Conservation (phyloP, 164 flowering plant genomes). For the Liquidambar formosana region DNA sequence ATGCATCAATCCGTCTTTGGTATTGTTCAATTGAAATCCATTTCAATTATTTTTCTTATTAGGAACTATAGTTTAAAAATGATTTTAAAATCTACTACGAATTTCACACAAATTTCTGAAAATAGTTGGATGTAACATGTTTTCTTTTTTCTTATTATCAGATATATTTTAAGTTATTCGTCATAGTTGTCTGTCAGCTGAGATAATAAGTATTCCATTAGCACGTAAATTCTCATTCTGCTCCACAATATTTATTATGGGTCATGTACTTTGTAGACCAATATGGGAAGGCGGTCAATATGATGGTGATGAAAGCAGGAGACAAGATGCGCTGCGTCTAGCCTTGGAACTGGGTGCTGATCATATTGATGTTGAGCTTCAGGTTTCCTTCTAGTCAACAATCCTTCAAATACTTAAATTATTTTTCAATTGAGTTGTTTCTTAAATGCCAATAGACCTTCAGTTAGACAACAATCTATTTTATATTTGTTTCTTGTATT, state of each 20-base stretch:
- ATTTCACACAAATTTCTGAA: neutral
- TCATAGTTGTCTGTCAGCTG: neutral
- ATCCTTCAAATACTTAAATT: neutral
- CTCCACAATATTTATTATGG: neutral
- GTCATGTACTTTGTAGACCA: slow-evolving; percentile 14
- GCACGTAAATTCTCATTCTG: neutral
- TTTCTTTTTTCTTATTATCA: neutral
- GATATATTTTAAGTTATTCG: neutral
- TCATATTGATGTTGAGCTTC: slow-evolving; percentile 57
- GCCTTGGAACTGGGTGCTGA: slow-evolving; percentile 64
- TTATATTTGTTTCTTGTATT: neutral
- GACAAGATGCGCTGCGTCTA: slow-evolving; percentile 40
- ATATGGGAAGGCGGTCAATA: slow-evolving; percentile 52
- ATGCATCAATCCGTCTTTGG: neutral
- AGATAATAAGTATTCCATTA: neutral
- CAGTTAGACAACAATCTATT: neutral
- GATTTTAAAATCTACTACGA: neutral
- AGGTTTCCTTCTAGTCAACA: slow-evolving; percentile 32
- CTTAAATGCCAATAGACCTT: neutral
- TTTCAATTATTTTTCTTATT: neutral
- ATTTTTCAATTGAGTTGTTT: neutral
- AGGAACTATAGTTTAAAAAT: neutral
- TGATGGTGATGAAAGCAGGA: slow-evolving; percentile 49
- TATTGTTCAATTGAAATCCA: neutral
- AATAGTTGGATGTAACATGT: neutral